A percentile compares a stretch with the other conserved stretches of the same genome.
Evolutionary conservation across 2,329 filamentous ascomycete species (phyloP).

Genomic region (Tolypocladium ophioglossoides): DNA sequence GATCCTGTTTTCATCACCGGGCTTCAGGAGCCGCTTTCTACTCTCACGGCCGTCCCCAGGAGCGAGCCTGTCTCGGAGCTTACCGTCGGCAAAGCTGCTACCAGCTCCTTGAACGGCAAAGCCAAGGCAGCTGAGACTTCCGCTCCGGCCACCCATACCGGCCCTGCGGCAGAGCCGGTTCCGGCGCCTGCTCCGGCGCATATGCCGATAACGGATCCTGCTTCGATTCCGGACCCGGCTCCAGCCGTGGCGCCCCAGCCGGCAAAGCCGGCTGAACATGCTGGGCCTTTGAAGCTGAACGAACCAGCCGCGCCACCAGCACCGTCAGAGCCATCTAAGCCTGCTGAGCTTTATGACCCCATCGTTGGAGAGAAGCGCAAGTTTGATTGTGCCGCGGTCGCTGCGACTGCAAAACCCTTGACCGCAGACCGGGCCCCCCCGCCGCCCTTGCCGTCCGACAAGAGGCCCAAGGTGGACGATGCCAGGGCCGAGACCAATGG

Average conservation of each 20-base stretch:
- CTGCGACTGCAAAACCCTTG: background rate
- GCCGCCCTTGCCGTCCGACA: slow-evolving; percentile 16
- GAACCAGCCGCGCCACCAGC: background rate
- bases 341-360: background rate
- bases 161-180: slow-evolving; percentile 1
- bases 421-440: background rate
- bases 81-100: background rate
- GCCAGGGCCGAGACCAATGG: slow-evolving; percentile 11
- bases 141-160: slow-evolving; percentile 2
- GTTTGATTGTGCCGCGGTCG: slow-evolving; percentile 17
- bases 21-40: slow-evolving; percentile 10
- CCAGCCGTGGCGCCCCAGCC: background rate
- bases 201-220: background rate
- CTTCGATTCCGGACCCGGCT: slow-evolving; percentile 1
- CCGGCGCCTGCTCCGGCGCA: slow-evolving; percentile 5
- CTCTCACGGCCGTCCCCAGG: slow-evolving; percentile 9
- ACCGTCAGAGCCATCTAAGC: background rate
- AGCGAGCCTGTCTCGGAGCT: slow-evolving; percentile 4
- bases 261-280: background rate
- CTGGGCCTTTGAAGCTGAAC: background rate
- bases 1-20: slow-evolving; percentile 16
- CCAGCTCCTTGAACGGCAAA: slow-evolving; percentile 9
- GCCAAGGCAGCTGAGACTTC: slow-evolving; percentile 4
- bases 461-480: slow-evolving; percentile 30
- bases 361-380: slow-evolving; percentile 27